These are phyloP conservation scores for Lepidium aucheri DNA, from an alignment of 345 rosid genomes.

Conservation along the genomic window DNA sequence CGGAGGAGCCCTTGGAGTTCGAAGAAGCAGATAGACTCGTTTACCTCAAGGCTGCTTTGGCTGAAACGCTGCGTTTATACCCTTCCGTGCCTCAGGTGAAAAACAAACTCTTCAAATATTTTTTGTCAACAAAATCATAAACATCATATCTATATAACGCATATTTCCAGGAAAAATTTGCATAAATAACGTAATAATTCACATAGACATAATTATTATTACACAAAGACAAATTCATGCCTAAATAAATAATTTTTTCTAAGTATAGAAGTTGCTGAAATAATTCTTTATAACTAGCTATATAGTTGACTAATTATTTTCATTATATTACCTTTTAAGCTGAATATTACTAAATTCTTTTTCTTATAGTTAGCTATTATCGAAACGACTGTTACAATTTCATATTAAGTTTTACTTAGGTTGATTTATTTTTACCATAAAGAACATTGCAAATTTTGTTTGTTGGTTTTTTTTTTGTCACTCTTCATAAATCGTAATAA, in stretches of 20 bases:
- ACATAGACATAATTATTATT: neutral
- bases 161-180: neutral
- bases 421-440: neutral
- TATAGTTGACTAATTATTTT: conserved; percentile 5
- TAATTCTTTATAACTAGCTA: neutral
- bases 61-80: conserved; percentile 83
- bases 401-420: neutral
- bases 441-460: neutral
- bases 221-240: neutral
- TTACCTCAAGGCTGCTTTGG: conserved; percentile 79
- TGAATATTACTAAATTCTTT: neutral
- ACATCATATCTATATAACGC: neutral
- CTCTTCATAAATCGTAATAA: conserved; percentile 2
- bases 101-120: neutral
- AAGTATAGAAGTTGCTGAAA: neutral
- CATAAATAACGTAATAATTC: neutral
- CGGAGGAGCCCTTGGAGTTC: conserved; percentile 58
- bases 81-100: conserved; percentile 74
- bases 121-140: neutral
- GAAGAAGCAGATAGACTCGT: conserved; percentile 71
- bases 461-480: neutral
- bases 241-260: neutral
- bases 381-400: conserved; percentile 6
- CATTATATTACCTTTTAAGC: neutral
- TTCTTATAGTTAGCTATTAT: conserved; percentile 2